These are phyloP conservation scores for Vigna reflexopilosa DNA, from an alignment of 306 rosid species.

Conservation along the genomic window DNA sequence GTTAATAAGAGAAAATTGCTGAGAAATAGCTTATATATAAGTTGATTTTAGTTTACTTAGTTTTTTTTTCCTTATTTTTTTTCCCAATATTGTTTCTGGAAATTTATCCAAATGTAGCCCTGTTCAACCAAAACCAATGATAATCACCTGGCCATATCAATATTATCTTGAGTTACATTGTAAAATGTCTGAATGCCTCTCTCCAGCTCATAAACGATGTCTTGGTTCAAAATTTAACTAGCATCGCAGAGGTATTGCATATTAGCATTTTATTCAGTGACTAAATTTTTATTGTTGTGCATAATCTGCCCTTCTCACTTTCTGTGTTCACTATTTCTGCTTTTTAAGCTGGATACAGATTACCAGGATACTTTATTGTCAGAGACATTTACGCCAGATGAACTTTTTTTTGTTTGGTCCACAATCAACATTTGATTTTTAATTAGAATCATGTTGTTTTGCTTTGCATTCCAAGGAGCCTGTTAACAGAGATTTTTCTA, in stretches of 20 bases:
- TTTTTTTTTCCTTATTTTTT: too few relatives aligned
- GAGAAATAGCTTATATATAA: too few relatives aligned
- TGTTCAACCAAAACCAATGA: too few relatives aligned
- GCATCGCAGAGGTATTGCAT: slow-evolving; percentile 56
- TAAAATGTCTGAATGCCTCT: too few relatives aligned
- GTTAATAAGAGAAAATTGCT: too few relatives aligned
- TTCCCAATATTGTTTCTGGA: too few relatives aligned
- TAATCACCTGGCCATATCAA: too few relatives aligned
- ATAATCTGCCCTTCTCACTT: neutral
- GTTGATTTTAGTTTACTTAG: too few relatives aligned
- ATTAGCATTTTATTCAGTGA: slow-evolving; percentile 7
- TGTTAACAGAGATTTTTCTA: neutral
- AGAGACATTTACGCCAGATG: slow-evolving; percentile 30
- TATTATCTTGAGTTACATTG: too few relatives aligned
- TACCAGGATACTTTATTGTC: slow-evolving; percentile 59
- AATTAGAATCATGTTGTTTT: slow-evolving; percentile 14
- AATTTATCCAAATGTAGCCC: too few relatives aligned
- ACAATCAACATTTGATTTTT: neutral
- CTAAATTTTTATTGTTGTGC: neutral
- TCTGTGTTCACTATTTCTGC: slow-evolving; percentile 46
- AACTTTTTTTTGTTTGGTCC: neutral
- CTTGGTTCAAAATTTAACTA: slow-evolving; percentile 45
- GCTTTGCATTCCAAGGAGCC: slow-evolving; percentile 29
- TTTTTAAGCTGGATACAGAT: slow-evolving; percentile 57
- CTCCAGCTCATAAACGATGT: neutral